Evolutionary conservation across 179 eudicot genomes (phyloP), one percentile per base, ranked within the genome.

Genomic region (Camellia oleifera): DNA sequence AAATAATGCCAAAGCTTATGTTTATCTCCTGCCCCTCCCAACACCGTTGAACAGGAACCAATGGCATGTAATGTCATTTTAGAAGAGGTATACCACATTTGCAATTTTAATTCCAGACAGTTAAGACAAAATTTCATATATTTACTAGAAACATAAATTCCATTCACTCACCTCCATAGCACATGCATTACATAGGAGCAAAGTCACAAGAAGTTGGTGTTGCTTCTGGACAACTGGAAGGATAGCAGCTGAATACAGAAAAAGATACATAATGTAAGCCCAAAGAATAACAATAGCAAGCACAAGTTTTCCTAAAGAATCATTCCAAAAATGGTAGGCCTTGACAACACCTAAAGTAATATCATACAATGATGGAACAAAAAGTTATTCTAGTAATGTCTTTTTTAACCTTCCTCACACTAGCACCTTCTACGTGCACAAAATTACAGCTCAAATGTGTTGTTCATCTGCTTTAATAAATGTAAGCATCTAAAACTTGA

Each of bases 201-300:
- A 78, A 8, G 99, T 96, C 83, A 96, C 99, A 44, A 96, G 98
- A 64, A 96, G 94, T 69, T 91, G 98, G 78, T 96, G 99, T 81
- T 94, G 99, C 90, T 94, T 94, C 85, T 96, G 94, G 76, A 96
- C 96, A 78, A 96, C 98, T 58, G 99, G 98, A 71, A 96, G 87
- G 72, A 94, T 94, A 63, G 90, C 79, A 82, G 96, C 99, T 96
- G 93, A 50, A 86, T 81, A 82, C 9, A 81, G 67, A 15, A 80
- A 58, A 66, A 53, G 40, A 6, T 32, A 18, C n/a, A 66, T 14
- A 42, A 67, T 72, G 72, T 42, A 53, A 70, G 72, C 74, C 63
- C 75, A 72, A 72, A 60, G 4, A 9, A 20, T 65, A 32, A 64
- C 13, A 52, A 63, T n/a, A 74, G 52, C 57, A 5, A 42, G 2